Base-by-base conservation (phyloP, 768 basidiomycete genomes). In the Suillus discolor region DNA sequence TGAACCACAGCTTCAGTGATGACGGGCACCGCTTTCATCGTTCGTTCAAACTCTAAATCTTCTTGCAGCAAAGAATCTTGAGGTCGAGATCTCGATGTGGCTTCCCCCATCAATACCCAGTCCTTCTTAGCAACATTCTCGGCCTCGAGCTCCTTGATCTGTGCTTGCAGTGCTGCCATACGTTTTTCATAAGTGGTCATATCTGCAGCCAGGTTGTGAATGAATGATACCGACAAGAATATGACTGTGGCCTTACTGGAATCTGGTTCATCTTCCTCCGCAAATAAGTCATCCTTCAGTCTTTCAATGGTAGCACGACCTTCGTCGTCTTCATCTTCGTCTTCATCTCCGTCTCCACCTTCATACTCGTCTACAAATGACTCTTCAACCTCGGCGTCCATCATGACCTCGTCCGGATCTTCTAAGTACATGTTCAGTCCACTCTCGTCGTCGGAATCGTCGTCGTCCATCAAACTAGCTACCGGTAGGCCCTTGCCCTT, bases 71-170 rank as follows among this genome's bases (percentile, higher is more conserved):
- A 82, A 11, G 93, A 92, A 76, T 99, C 96, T 74, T 94, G 88
- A 5, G 97, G 97, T 61, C 97, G 85, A 51, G 89, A 78, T 47
- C 89, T 86, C 7, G 94, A 87, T 25, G 86, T 87, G 39, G 94
- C 93, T 78, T 99, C 97, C 57, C 97, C 96, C 82, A 93, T 86
- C 36, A 97, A 83, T 7, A 89, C 89, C 97, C 97, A 99, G 66
- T 94, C 89, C 78, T 98, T 98, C 61, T 87, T 83, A 2, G 87
- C 89, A 61, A 97, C 86, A 75, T 97, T 99, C 76, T 95, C 90
- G 1, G 87, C 81, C 75, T 99, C 97, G 42, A 99, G 81, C 23
- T 86, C 78, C 9, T 87, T 77, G 61, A 99, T 98, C 76, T 99
- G 90, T 66, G 90, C 84, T 36, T 83, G 84, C 20, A 99, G 80